Evolutionary conservation across 1,284 basidiomycete species (phyloP).

Genomic region (Malassezia sp.): DNA sequence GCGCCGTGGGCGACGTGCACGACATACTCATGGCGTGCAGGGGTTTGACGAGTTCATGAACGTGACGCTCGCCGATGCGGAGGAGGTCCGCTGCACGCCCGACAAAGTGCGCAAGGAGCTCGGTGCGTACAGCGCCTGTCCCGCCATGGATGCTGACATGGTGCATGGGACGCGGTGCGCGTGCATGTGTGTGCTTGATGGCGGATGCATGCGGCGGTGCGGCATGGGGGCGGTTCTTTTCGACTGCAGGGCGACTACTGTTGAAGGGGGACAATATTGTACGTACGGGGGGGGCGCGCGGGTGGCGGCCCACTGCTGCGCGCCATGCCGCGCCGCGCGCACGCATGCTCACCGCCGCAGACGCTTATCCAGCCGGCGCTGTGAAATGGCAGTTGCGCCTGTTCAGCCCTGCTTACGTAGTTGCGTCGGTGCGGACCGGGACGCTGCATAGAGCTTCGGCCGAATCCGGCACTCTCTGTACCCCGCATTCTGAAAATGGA

Average conservation of each 20-base stretch:
- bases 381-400: slow-evolving; percentile 1
- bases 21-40: slow-evolving; percentile 42
- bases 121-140: slow-evolving; percentile 16
- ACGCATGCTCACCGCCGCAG: slow-evolving; percentile 15
- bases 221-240: background rate
- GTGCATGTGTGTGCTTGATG: background rate
- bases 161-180: background rate
- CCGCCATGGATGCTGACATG: background rate
- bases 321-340: background rate
- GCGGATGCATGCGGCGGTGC: too few species aligned
- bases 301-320: background rate
- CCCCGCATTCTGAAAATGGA: too few species aligned
- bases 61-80: slow-evolving; percentile 85
- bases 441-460: too few species aligned
- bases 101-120: slow-evolving; percentile 33
- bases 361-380: slow-evolving; percentile 36
- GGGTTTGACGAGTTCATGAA: slow-evolving; percentile 99
- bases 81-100: slow-evolving; percentile 61
- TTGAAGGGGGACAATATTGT: slow-evolving; percentile 42
- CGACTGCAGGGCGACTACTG: slow-evolving; percentile 24
- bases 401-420: too few species aligned
- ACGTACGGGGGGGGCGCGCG: slow-evolving; percentile 13
- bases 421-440: too few species aligned
- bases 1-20: background rate
- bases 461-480: too few species aligned